Base-by-base conservation (phyloP, 2,329 filamentous ascomycete genomes). In the Diplodia mutila region DNA sequence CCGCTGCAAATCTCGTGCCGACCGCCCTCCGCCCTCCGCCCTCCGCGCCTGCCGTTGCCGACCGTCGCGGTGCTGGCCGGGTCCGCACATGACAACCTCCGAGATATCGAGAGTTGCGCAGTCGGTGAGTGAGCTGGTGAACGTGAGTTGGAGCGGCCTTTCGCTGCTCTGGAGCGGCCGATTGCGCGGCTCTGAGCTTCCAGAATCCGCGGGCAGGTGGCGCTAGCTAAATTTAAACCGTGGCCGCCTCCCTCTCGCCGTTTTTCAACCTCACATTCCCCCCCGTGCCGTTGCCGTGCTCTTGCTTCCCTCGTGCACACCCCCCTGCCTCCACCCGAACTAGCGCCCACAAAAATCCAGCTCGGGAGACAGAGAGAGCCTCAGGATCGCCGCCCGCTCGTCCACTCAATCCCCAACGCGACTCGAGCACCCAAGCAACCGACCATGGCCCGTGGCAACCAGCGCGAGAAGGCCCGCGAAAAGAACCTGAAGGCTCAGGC, bases 401-500 rank as follows among this genome's bases (percentile, higher is more conserved):
- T 61, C 57, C 57, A 32, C 57, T 34, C 9, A 34, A 11, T 9
- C 32, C 29, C 25, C 53, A n/a, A 34, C 12, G 34, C 61, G 51
- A 64, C 46, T 52, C 61, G 51, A 29, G 34, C 63, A 49, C 25
- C 55, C 29, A 12, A 39, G 25, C 59, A 64, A 18, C 42, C 18
- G 9, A 69, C 34, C 67, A 98, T 98, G 94, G 90, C 94, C 73
- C 92, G 94, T 80, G 94, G 94, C 73, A 98, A 98, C 81, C 94
- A 98, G 85, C 91, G 94, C 76, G 94, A 98, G 71, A 93, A 94
- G 84, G 91, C 91, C 75, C 91, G 94, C 70, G 91, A 94, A 83
- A 95, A 94, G 84, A 92, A 89, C 80, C 86, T 89, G 76, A 94
- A 96, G 85, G 89, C 90, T 75, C 79, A 85, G 76, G 84, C 88